phyloP scores from a whole-genome alignment of 1,284 basidiomycete species.

The Mrakiaceae sp. region DNA sequence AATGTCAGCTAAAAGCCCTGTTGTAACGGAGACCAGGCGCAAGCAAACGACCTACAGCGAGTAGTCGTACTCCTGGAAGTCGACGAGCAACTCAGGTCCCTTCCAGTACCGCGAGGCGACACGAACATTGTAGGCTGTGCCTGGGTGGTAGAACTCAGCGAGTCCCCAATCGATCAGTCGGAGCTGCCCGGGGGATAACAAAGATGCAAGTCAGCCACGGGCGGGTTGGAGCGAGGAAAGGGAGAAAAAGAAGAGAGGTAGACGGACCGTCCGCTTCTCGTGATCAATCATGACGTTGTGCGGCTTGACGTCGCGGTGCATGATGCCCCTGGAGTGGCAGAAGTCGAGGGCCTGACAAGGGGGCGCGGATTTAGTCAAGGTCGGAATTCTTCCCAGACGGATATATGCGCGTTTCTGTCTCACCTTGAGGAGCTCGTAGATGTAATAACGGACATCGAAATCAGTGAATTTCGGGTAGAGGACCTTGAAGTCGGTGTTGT shows the following conservation, averaged over 20 bases:
- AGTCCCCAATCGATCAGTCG: constrained; percentile 98
- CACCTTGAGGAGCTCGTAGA: constrained; percentile 90
- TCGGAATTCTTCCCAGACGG: not conserved
- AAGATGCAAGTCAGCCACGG: no score
- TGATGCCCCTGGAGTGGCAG: constrained; percentile 96
- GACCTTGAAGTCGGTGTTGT: constrained; percentile 97
- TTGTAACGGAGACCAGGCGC: no score
- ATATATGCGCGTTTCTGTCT: constrained; percentile 12
- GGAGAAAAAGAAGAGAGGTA: not conserved
- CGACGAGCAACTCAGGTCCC: constrained; percentile 90
- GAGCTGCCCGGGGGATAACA: constrained; percentile 41
- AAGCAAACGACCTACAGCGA: constrained; percentile 40
- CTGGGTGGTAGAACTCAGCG: constrained; percentile 70
- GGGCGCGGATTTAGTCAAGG: not conserved
- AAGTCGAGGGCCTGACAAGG: constrained; percentile 73
- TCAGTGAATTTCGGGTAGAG: constrained; percentile 92
- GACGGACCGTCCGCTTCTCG: constrained; percentile 73
- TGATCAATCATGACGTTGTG: constrained; percentile 99
- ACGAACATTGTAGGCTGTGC: constrained; percentile 97
- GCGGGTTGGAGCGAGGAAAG: no score
- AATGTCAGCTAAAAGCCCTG: no score
- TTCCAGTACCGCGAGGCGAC: constrained; percentile 98
- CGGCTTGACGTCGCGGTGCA: constrained; percentile 98
- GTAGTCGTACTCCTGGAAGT: constrained; percentile 97
- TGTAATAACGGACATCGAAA: constrained; percentile 92